phyloP scores from a whole-genome alignment of 768 basidiomycete species.

The Leucocoprinus leucothites region DNA sequence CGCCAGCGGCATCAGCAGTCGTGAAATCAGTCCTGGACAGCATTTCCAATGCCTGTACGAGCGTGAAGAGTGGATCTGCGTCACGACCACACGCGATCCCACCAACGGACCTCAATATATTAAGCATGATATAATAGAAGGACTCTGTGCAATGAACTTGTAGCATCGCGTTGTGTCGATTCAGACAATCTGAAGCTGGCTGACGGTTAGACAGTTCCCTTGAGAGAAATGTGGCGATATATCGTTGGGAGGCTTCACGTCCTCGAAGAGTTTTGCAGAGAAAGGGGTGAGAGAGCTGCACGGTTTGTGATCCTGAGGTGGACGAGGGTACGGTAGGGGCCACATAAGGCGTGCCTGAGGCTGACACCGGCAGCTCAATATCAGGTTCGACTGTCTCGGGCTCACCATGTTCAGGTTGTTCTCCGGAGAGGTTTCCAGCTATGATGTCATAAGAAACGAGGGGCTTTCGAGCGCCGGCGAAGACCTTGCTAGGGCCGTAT shows the following conservation, averaged over 20 bases:
- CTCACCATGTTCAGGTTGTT: neutral
- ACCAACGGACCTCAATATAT: conserved; percentile 64
- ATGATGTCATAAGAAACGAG: conserved; percentile 27
- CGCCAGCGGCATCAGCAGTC: conserved; percentile 50
- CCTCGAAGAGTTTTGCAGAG: conserved; percentile 51
- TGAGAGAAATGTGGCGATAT: conserved; percentile 58
- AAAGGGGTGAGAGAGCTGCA: conserved; percentile 32
- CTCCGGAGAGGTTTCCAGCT: neutral
- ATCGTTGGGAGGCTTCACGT: conserved; percentile 62
- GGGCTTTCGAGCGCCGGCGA: conserved; percentile 43
- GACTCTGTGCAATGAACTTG: conserved; percentile 55
- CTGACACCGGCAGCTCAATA: conserved; percentile 12
- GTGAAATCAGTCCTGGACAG: conserved; percentile 67
- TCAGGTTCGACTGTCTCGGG: conserved; percentile 1
- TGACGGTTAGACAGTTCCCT: conserved; percentile 47
- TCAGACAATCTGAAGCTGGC: conserved; percentile 47
- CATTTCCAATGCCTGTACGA: conserved; percentile 70
- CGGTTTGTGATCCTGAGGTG: neutral
- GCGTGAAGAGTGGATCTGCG: conserved; percentile 69
- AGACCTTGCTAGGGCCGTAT: conserved; percentile 69
- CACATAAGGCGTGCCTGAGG: neutral
- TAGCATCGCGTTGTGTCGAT: conserved; percentile 30
- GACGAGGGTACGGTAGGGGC: conserved; percentile 15
- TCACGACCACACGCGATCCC: conserved; percentile 72
- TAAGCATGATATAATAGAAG: conserved; percentile 75